Percentiles rank a stretch among this genome's conserved stretches.
Conservation (phyloP, 176 grass and related monocot genomes). For the Oryza glumipatula region DNA sequence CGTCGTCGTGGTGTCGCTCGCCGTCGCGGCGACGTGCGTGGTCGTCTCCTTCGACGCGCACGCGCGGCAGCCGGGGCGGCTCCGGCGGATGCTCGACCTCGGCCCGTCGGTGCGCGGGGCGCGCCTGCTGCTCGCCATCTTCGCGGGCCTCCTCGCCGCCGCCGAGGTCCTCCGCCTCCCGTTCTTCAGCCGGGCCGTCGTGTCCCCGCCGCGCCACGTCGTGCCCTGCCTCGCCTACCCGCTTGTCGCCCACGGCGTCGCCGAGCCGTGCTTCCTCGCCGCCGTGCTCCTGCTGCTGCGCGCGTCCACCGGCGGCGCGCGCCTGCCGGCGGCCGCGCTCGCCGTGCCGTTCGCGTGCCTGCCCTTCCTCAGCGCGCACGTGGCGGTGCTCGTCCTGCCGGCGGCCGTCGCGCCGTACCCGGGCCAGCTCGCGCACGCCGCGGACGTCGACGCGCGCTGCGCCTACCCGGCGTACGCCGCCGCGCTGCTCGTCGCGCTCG, state of each 20-base stretch:
- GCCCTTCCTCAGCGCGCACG: conserved; percentile 41
- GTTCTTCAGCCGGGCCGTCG: background rate
- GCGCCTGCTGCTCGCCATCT: conserved; percentile 44
- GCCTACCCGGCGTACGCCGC: conserved; percentile 49
- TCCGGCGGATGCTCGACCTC: conserved; percentile 39
- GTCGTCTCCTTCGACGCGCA: conserved; percentile 32
- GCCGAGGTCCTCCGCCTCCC: conserved; percentile 36
- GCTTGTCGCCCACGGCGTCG: conserved; percentile 37
- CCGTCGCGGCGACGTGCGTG: conserved; percentile 31
- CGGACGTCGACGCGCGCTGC: conserved; percentile 31
- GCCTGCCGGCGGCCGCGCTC: background rate
- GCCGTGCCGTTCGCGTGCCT: conserved; percentile 41
- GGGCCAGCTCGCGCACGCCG: conserved; percentile 7
- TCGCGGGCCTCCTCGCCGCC: conserved; percentile 38
- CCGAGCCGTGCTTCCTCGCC: conserved; percentile 48
- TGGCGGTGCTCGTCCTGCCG: conserved; percentile 26
- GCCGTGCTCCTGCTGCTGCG: conserved; percentile 46
- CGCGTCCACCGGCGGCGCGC: conserved; percentile 1
- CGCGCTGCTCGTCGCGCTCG: conserved; percentile 39
- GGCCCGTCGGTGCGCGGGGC: conserved; percentile 19
- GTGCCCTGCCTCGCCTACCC: conserved; percentile 39
- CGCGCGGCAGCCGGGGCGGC: conserved; percentile 7
- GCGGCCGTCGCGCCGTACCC: background rate
- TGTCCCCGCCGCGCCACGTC: conserved; percentile 8
- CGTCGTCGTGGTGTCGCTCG: conserved; percentile 16